These are phyloP conservation scores for Allomyces macrogynus DNA, from an alignment of 192 early-diverging fungal species.

Conservation along the genomic window DNA sequence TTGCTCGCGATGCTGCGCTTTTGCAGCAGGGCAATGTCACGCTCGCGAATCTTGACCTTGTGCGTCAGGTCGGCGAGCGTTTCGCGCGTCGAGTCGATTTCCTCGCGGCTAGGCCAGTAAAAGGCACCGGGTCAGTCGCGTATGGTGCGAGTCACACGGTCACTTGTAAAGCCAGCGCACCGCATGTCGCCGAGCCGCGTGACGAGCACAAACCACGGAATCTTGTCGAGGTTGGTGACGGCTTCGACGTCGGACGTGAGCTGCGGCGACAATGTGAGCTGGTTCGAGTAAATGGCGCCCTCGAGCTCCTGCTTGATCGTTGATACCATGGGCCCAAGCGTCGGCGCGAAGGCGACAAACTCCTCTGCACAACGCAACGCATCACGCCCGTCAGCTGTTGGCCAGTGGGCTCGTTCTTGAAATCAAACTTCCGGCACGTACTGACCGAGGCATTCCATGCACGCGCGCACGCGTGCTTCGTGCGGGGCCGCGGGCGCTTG, in stretches of 20 bases:
- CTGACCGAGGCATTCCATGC: not conserved
- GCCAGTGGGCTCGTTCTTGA: no score
- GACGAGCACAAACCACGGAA: constrained; percentile 1
- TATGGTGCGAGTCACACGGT: no score
- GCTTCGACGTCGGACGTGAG: not conserved
- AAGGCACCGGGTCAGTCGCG: no score
- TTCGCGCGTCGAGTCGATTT: not conserved
- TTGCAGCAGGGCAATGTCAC: not conserved
- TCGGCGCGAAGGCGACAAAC: not conserved
- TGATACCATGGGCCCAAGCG: not conserved
- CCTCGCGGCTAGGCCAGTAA: not conserved
- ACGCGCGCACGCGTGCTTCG: not conserved
- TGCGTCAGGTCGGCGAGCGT: not conserved
- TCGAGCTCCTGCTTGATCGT: not conserved
- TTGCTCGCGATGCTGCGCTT: not conserved
- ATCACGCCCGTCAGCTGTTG: no score
- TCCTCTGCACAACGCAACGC: not conserved
- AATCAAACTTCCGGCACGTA: no score
- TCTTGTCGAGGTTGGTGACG: not conserved
- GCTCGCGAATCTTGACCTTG: not conserved
- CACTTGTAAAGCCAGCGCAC: not conserved
- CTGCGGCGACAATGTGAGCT: not conserved
- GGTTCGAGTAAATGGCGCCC: not conserved
- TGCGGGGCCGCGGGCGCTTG: not conserved
- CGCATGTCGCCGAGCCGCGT: not conserved